Evolutionary conservation across 331 rosid genomes (phyloP), one percentile per base, ranked within the genome.

Genomic region (Acacia concinna): DNA sequence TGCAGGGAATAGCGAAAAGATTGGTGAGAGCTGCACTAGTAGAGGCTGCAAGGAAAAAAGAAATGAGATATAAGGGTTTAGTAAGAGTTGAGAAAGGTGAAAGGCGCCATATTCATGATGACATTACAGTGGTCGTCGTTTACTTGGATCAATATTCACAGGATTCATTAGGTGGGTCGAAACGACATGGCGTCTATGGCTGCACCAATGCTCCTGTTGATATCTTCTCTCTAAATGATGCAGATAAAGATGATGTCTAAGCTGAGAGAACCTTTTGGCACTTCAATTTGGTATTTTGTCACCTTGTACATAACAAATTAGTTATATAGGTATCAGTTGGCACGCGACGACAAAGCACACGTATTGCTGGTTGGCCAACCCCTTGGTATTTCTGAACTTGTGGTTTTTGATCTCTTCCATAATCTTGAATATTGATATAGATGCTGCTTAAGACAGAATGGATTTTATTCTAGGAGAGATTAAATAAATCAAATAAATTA

Each of bases 51-150:
- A 88, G 75, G 82, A 93, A 93, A 75, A 85, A 84, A 52, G 92
- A 87, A 78, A 80, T 89, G 94, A 87, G 86, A 49, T 93, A 91
- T 35, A 84, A 85, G 0, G 93, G 91, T 71, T 71, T 91, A 68
- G 87, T 63, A 76, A 88, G 74, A 82, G 80, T 88, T 17, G 92
- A 88, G 77, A 90, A 82, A 65, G 97, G 97, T 31, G 71, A 41
- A 44, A 83, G 98, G 77, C 93, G 98, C 35, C 88, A 87, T 79
- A 81, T 88, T 83, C 98, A 93, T 28, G 97, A 93, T 11, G 98
- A 93, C 73, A 91, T 93, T 78, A 91, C 97, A 1, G 98, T 91
- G 75, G 82, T 91, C 20, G 92, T 93, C 74, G 70, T 91, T 56
- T 93, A 87, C 82, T 89, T 91, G 8, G 93, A 91, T 80, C 91